Evolutionary conservation across 2,329 filamentous ascomycete species (phyloP), one percentile per base, ranked within the genome.

Genomic region (Stachybotrys chlorohalonatus): DNA sequence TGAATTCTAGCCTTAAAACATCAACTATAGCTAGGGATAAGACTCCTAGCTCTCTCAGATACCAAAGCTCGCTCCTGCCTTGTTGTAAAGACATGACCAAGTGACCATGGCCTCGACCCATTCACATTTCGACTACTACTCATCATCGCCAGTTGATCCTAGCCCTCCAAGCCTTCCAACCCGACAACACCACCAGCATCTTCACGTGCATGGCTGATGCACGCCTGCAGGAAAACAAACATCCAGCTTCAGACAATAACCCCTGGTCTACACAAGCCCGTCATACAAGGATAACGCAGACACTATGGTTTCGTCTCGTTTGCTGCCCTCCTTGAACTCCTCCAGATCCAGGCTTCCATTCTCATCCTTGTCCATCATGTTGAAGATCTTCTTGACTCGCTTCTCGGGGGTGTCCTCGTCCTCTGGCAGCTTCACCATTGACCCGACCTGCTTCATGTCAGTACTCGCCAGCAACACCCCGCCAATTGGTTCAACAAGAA

Each of bases 351-450:
- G 76, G 68, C 89, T 95, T 64, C 93, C 94, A 69, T 97, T 97
- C 77, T 97, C 93, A 71, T 99, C 94, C 81, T 99, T 99, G 79
- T 99, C 94, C 94, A 99, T 99, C 94, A 97, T 97, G 66, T 87
- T 82, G 80, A 99, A 99, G 72, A 99, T 97, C 80, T 99, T 99
- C 73, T 81, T 85, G 59, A 99, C 94, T 60, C 94, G 87, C 79
- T 99, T 99, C 80, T 97, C 93, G 16, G 94, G 94, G 55, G 94
- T 99, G 75, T 99, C 93, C 77, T 99, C 94, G 75, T 99, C 94
- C 73, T 96, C 91, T 53, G 94, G 94, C 49, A 99, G 81, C 74
- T 97, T 97, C 65, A 99, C 94, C 94, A 99, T 99, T 53, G 92
- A 96, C 61, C 94, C 94, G 66, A 96, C 92, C 92, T 96, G 62